These are phyloP conservation scores for Neurospora sp. DNA, from an alignment of 495 filamentous ascomycete genomes.

Conservation along the genomic window DNA sequence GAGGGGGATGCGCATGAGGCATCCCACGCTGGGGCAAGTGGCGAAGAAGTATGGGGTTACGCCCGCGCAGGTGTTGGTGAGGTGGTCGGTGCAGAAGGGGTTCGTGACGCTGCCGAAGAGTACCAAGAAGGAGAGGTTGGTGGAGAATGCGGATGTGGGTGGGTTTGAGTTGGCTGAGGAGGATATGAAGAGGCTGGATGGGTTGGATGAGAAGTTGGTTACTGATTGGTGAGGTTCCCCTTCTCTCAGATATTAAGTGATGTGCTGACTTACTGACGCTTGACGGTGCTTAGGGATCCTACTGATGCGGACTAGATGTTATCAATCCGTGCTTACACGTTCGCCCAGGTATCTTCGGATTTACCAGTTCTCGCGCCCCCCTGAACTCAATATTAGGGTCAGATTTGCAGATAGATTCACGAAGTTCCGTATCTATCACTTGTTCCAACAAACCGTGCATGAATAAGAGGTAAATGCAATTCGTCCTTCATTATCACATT, in stretches of 20 bases:
- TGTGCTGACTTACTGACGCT: neutral
- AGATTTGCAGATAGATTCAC: neutral
- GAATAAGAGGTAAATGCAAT: neutral
- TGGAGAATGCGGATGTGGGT: slow-evolving; percentile 55
- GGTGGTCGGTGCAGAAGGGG: slow-evolving; percentile 61
- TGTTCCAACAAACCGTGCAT: neutral
- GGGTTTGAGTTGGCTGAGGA: slow-evolving; percentile 51
- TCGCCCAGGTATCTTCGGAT: neutral
- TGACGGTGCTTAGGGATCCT: neutral
- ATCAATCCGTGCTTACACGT: neutral
- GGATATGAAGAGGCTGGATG: slow-evolving; percentile 56
- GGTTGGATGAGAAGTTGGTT: slow-evolving; percentile 56
- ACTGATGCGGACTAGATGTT: neutral
- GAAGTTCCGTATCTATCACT: neutral
- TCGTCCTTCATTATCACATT: neutral
- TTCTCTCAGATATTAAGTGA: neutral
- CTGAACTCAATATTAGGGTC: neutral
- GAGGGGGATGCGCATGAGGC: slow-evolving; percentile 44
- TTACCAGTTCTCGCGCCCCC: neutral
- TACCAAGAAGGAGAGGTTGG: slow-evolving; percentile 48
- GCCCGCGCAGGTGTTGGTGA: slow-evolving; percentile 51
- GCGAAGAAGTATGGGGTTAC: slow-evolving; percentile 48
- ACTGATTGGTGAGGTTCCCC: slow-evolving; percentile 40
- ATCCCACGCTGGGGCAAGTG: slow-evolving; percentile 38
- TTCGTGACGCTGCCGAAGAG: slow-evolving; percentile 71